Base-by-base conservation (phyloP, 1,284 basidiomycete genomes). In the Cerioporus squamosus region DNA sequence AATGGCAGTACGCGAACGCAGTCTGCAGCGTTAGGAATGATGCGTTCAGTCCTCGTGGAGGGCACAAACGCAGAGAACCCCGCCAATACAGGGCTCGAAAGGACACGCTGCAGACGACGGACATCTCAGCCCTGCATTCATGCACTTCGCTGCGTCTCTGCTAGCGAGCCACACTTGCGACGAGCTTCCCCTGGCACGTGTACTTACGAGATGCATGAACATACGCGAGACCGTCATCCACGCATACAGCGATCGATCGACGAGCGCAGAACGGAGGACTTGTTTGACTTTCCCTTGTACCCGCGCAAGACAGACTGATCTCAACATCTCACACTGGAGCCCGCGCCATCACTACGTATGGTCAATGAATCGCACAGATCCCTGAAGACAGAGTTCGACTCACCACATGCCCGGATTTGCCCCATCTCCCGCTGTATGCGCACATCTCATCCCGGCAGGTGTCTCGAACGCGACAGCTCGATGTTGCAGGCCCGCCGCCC, bases 141-240 rank as follows among this genome's bases (percentile, higher is more conserved):
- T 42, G 10, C 38, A 29, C 38, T 14, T 51, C 49, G 39, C 49
- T 12, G 38, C 12, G n/a, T 24, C 26, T 7, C 45, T n/a, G n/a
- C n/a, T 12, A 46, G 23, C 15, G 17, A 7, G 45, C 17, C 29
- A 29, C 38, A 22, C 47, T 39, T 23, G 18, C 36, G 15, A 42
- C 36, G 15, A 42, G 31, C 23, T 12, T 7, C 23, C 33, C 10
- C 14, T 3, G 33, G n/a, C 49, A 51, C 49, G 38, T 51, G 49
- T 20, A 51, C 49, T 51, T 51, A 51, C 49, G 38, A 42, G 23
- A 51, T 15, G n/a, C 12, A 18, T 50, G 36, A 42, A 51, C n/a
- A 29, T 36, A 36, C 12, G 26, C 12, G 31, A 9, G 26, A 29
- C 29, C 20, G 38, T 17, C 8, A 42, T 18, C 31, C 3, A 42